Conservation (phyloP, 2,329 filamentous ascomycete genomes). For the Calonectria pseudoturangicola region DNA sequence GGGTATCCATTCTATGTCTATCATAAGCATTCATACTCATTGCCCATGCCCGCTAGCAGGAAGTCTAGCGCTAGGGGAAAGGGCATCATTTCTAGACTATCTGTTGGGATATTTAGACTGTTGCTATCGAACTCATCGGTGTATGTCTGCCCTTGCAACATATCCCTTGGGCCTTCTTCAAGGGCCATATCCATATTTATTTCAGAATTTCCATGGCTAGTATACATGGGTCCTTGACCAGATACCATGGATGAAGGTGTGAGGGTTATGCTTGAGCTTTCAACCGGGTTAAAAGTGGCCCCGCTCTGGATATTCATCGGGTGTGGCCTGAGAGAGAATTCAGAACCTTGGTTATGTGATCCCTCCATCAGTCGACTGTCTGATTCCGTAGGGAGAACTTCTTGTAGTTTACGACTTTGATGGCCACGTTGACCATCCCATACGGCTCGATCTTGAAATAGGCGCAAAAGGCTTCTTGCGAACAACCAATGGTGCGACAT, state of each 20-base stretch:
- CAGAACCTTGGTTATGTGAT: slow-evolving; percentile 21
- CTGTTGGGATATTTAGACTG: slow-evolving; percentile 39
- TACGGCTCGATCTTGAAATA: slow-evolving; percentile 54
- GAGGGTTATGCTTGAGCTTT: slow-evolving; percentile 34
- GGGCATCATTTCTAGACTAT: slow-evolving; percentile 49
- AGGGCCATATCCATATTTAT: slow-evolving; percentile 43
- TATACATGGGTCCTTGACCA: slow-evolving; percentile 32
- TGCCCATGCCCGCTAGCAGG: slow-evolving; percentile 57
- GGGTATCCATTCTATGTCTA: neutral
- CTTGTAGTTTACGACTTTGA: slow-evolving; percentile 25
- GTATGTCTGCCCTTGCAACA: slow-evolving; percentile 45
- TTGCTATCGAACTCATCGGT: slow-evolving; percentile 41
- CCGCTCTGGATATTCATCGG: slow-evolving; percentile 28
- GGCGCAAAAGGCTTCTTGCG: slow-evolving; percentile 55
- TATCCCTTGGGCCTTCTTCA: slow-evolving; percentile 26
- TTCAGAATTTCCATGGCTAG: slow-evolving; percentile 32
- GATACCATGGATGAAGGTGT: slow-evolving; percentile 36
- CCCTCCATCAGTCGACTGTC: slow-evolving; percentile 28
- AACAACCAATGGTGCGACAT: slow-evolving; percentile 58
- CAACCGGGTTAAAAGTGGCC: slow-evolving; percentile 31
- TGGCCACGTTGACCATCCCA: slow-evolving; percentile 41
- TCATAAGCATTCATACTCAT: slow-evolving; percentile 50
- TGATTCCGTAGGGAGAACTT: slow-evolving; percentile 21
- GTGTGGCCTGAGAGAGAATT: slow-evolving; percentile 49
- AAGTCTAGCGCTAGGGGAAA: slow-evolving; percentile 58